These are phyloP conservation scores for Huntiella savannae DNA, from an alignment of 2,329 filamentous ascomycete genomes.

Conservation along the genomic window DNA sequence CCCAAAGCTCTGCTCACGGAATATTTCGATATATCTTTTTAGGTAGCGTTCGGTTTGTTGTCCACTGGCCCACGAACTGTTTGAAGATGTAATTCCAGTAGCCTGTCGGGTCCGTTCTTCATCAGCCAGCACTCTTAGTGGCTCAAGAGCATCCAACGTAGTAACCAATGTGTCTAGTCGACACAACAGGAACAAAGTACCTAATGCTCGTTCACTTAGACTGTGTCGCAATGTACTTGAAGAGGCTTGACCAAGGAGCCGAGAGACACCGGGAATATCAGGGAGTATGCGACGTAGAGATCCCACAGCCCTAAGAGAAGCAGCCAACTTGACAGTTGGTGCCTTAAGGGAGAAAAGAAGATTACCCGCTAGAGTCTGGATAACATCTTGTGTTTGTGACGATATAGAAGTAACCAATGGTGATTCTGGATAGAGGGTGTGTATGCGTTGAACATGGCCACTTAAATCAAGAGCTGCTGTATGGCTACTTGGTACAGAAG, in stretches of 20 bases:
- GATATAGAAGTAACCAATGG: slow-evolving; percentile 54
- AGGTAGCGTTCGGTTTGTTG: slow-evolving; percentile 89
- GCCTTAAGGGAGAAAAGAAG: slow-evolving; percentile 60
- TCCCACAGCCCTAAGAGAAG: slow-evolving; percentile 74
- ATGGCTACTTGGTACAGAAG: slow-evolving; percentile 51
- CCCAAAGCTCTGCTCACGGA: slow-evolving; percentile 90
- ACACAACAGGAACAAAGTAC: slow-evolving; percentile 73
- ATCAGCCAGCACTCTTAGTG: slow-evolving; percentile 73
- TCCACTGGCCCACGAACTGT: slow-evolving; percentile 40
- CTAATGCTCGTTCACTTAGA: slow-evolving; percentile 45
- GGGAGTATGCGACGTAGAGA: slow-evolving; percentile 79
- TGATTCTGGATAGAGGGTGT: slow-evolving; percentile 65
- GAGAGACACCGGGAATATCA: slow-evolving; percentile 26
- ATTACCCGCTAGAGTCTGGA: slow-evolving; percentile 73
- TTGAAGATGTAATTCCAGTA: slow-evolving; percentile 14
- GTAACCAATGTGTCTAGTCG: slow-evolving; percentile 59
- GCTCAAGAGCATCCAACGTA: slow-evolving; percentile 68
- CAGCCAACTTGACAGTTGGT: slow-evolving; percentile 68
- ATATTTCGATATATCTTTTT: slow-evolving; percentile 92
- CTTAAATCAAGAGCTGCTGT: slow-evolving; percentile 78
- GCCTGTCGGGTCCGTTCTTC: slow-evolving; percentile 46
- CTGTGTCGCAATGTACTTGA: slow-evolving; percentile 3
- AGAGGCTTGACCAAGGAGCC: slow-evolving; percentile 1
- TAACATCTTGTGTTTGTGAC: slow-evolving; percentile 63
- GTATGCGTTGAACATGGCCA: slow-evolving; percentile 76